These are phyloP conservation scores for Cyberlindnera suaveolens DNA, from an alignment of 805 yeast genomes.

Conservation along the genomic window DNA sequence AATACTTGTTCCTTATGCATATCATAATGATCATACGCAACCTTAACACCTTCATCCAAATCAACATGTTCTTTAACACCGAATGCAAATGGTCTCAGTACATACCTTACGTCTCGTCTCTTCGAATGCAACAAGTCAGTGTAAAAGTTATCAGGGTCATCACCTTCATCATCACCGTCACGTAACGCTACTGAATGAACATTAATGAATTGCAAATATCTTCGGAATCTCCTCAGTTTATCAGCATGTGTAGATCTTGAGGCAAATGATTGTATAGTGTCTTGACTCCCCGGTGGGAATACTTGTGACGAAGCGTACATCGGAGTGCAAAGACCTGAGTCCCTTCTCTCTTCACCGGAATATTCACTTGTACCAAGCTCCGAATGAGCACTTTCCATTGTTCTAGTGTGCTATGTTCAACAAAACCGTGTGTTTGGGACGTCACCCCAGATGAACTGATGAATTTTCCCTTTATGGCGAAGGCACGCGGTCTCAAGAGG, in stretches of 20 bases:
- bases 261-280: not conserved
- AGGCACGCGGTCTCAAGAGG: not conserved
- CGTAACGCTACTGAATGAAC: constrained; percentile 5
- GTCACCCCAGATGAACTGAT: too few species aligned
- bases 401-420: too few species aligned
- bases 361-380: not conserved
- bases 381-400: too few species aligned
- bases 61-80: constrained; percentile 5
- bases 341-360: not conserved
- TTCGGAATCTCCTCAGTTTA: constrained; percentile 8
- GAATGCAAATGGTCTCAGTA: constrained; percentile 5
- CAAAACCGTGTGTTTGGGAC: too few species aligned
- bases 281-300: not conserved
- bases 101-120: constrained; percentile 4
- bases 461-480: too few species aligned
- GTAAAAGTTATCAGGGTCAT: constrained; percentile 10
- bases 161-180: constrained; percentile 8
- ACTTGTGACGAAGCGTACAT: not conserved
- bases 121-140: constrained; percentile 13
- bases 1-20: constrained; percentile 10
- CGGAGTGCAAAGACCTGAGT: constrained; percentile 7
- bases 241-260: constrained; percentile 11
- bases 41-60: constrained; percentile 5
- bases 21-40: constrained; percentile 13
- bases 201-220: constrained; percentile 10